A percentile compares a stretch with the other conserved stretches of the same genome.
Conservation (phyloP, 2,329 filamentous ascomycete genomes). For the Colletotrichum sp. region DNA sequence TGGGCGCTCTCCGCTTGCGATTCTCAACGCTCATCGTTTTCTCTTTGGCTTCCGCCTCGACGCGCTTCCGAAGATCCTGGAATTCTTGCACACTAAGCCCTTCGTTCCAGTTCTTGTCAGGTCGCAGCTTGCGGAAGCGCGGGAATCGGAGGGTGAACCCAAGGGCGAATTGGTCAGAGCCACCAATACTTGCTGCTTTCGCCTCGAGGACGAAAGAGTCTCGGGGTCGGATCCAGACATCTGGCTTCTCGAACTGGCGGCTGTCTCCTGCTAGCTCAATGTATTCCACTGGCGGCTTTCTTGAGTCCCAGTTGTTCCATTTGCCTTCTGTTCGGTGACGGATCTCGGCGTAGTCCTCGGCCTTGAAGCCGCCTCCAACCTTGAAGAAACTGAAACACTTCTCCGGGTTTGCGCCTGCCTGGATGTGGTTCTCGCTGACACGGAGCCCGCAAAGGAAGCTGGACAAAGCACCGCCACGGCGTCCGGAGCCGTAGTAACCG, state of each 20-base stretch:
- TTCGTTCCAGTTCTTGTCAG: constrained; percentile 84
- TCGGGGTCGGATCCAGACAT: constrained; percentile 90
- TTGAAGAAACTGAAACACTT: constrained; percentile 96
- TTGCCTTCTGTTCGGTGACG: constrained; percentile 87
- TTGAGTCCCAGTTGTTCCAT: constrained; percentile 85
- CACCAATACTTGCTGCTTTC: constrained; percentile 81
- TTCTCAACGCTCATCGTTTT: constrained; percentile 82
- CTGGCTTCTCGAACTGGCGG: constrained; percentile 76
- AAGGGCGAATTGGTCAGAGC: constrained; percentile 79
- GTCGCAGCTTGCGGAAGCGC: constrained; percentile 79
- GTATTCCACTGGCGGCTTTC: constrained; percentile 76
- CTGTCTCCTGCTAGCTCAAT: constrained; percentile 84
- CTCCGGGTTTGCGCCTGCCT: constrained; percentile 64
- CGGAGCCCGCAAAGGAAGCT: constrained; percentile 91
- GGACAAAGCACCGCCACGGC: constrained; percentile 80
- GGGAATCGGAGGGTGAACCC: constrained; percentile 87
- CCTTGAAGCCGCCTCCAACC: constrained; percentile 91
- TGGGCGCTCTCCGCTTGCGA: constrained; percentile 58
- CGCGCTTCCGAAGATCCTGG: constrained; percentile 68
- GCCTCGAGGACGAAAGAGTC: constrained; percentile 88
- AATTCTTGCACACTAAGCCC: constrained; percentile 83
- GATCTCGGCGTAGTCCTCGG: constrained; percentile 84
- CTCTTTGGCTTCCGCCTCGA: constrained; percentile 73
- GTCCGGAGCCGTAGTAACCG: constrained; percentile 90
- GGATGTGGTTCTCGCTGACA: constrained; percentile 71